phyloP scores from a whole-genome alignment of 805 yeast genomes.

The Wickerhamiella lipophila region DNA sequence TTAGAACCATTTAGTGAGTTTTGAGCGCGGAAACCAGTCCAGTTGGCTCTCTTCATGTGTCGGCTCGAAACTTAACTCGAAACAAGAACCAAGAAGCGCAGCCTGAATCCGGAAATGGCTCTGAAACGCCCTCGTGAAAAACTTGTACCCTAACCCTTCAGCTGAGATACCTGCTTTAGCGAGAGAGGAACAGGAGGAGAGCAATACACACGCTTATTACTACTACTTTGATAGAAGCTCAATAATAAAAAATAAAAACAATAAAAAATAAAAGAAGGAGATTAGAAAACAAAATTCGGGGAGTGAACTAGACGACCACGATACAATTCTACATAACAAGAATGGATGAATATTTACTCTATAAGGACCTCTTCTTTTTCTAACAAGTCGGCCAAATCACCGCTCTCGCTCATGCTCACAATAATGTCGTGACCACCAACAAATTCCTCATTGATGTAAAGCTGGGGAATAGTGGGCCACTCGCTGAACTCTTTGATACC shows the following conservation, averaged over 20 bases:
- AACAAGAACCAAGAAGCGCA: not conserved
- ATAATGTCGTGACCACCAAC: constrained; percentile 96
- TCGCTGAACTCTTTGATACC: constrained; percentile 91
- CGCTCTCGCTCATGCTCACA: constrained; percentile 70
- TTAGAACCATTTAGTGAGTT: too few relatives aligned
- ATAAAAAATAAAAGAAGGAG: too few relatives aligned
- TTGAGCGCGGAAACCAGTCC: too few relatives aligned
- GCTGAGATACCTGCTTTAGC: not conserved
- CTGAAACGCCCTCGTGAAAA: not conserved
- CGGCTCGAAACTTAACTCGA: not conserved
- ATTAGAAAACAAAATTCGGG: too few relatives aligned
- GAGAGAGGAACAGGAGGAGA: not conserved
- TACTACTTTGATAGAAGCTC: too few relatives aligned
- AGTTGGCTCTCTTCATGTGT: not conserved
- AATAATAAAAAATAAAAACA: too few relatives aligned
- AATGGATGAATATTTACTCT: not conserved
- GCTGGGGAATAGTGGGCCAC: constrained; percentile 99
- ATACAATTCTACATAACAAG: too few relatives aligned
- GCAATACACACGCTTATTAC: not conserved
- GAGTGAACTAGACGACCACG: too few relatives aligned
- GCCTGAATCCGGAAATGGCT: not conserved
- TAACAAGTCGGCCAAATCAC: constrained; percentile 78
- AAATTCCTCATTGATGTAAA: constrained; percentile 77
- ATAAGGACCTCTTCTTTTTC: constrained; percentile 60
- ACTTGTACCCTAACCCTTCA: not conserved